These are phyloP conservation scores for Dryadomyces quercivorus DNA, from an alignment of 2,329 filamentous ascomycete species.

Conservation along the genomic window DNA sequence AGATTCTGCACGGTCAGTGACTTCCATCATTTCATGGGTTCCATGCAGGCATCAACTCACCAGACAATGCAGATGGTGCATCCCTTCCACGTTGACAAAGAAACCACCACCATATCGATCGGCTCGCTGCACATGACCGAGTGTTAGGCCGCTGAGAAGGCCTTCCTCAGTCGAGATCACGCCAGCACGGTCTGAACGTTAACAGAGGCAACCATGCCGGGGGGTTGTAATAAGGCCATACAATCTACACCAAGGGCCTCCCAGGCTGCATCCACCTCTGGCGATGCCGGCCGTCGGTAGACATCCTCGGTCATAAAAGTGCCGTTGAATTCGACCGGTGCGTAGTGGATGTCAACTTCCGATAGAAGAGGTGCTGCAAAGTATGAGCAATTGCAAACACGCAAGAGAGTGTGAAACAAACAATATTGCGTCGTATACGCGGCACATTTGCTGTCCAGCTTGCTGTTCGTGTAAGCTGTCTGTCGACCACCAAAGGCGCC, in stretches of 20 bases:
- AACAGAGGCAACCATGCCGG: too few species aligned
- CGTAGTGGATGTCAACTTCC: conserved; percentile 21
- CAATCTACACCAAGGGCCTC: conserved; percentile 22
- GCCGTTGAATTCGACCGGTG: conserved; percentile 36
- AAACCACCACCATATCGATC: conserved; percentile 45
- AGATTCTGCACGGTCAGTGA: conserved; percentile 32
- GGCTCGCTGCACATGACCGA: conserved; percentile 41
- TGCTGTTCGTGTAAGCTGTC: background rate
- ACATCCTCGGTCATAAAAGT: conserved; percentile 40
- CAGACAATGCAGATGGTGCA: conserved; percentile 47
- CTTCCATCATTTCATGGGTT: too few species aligned
- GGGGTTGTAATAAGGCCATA: conserved; percentile 2
- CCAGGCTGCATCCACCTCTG: conserved; percentile 47
- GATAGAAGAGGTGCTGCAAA: conserved; percentile 21
- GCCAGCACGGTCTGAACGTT: conserved; percentile 24
- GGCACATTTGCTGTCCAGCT: conserved; percentile 8
- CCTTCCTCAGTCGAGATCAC: conserved; percentile 38
- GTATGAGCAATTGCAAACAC: background rate
- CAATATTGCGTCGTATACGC: conserved; percentile 8
- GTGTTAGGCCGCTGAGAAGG: conserved; percentile 33
- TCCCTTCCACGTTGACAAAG: conserved; percentile 42
- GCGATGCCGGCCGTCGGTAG: conserved; percentile 35
- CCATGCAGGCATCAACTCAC: conserved; percentile 18
- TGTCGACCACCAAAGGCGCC: conserved; percentile 2
- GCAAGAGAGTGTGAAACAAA: background rate